phyloP scores from a whole-genome alignment of 257 asterid species.

The Capsicum baccatum region DNA sequence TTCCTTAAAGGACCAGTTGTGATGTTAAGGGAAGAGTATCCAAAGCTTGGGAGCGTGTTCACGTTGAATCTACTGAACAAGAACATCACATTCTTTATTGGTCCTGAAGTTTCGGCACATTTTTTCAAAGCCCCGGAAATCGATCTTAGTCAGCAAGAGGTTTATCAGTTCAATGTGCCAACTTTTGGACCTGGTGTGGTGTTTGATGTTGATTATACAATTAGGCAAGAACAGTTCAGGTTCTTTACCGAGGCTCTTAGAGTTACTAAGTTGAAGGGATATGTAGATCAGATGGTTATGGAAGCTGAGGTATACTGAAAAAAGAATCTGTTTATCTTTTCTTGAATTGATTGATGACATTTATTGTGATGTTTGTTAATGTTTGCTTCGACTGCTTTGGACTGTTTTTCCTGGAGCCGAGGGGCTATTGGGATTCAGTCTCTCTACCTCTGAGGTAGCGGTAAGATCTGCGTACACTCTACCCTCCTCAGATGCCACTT shows the following conservation, averaged over 20 bases:
- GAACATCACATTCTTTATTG: constrained; percentile 85
- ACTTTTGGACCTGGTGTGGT: constrained; percentile 98
- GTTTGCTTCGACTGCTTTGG: background rate
- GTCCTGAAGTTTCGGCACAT: constrained; percentile 96
- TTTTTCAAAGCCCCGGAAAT: constrained; percentile 94
- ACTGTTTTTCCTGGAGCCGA: no score
- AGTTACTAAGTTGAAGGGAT: constrained; percentile 76
- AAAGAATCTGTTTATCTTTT: background rate
- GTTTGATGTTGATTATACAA: constrained; percentile 84
- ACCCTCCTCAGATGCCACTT: no score
- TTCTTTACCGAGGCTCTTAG: constrained; percentile 92
- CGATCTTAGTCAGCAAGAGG: constrained; percentile 96
- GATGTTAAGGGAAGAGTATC: constrained; percentile 87
- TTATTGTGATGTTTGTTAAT: background rate
- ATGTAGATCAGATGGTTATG: constrained; percentile 85
- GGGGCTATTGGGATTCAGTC: no score
- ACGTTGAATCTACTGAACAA: constrained; percentile 67
- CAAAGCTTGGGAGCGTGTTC: constrained; percentile 92
- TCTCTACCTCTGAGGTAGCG: no score
- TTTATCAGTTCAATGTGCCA: constrained; percentile 90
- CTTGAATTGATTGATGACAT: background rate
- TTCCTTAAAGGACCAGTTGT: constrained; percentile 86
- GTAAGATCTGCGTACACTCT: no score
- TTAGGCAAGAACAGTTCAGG: constrained; percentile 95
- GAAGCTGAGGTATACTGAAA: constrained; percentile 80